A percentile compares a stretch with the other conserved stretches of the same genome.
Conservation (phyloP, 2,329 filamentous ascomycete species). For the Microcyclospora tardicrescens region DNA sequence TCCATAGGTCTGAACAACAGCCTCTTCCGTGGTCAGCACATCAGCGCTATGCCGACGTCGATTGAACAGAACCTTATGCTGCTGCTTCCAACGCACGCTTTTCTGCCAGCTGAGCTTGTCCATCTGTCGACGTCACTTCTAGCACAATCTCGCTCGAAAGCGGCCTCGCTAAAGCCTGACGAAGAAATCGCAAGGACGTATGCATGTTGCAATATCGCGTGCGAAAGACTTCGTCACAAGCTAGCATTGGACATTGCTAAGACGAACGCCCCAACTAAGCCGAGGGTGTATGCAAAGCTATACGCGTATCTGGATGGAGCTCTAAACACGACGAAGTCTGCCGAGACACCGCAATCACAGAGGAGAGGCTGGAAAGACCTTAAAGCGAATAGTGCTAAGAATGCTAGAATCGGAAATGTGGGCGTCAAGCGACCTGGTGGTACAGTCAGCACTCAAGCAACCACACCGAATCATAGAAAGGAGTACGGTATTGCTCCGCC, state of each 20-base stretch:
- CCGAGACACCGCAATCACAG: constrained; percentile 20
- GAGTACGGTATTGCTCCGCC: background rate
- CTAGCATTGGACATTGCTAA: constrained; percentile 68
- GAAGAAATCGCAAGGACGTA: constrained; percentile 80
- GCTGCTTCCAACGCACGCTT: constrained; percentile 59
- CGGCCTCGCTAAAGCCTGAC: constrained; percentile 64
- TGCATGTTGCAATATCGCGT: constrained; percentile 79
- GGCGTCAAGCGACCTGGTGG: background rate
- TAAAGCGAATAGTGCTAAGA: background rate
- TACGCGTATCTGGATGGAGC: constrained; percentile 68
- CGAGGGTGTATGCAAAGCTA: constrained; percentile 70
- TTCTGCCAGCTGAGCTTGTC: constrained; percentile 55
- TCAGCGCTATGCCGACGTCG: constrained; percentile 50
- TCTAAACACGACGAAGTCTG: constrained; percentile 28
- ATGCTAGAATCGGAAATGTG: background rate
- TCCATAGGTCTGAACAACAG: no score
- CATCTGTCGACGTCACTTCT: constrained; percentile 61
- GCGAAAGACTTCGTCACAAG: constrained; percentile 65
- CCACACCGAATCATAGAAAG: background rate
- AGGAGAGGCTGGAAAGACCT: constrained; percentile 2
- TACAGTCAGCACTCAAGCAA: background rate
- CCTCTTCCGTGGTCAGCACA: no score
- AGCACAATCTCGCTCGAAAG: constrained; percentile 66
- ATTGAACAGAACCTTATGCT: constrained; percentile 62
- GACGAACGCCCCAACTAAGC: constrained; percentile 63